These are phyloP conservation scores for Parastagonospora nodorum DNA, from an alignment of 2,329 filamentous ascomycete genomes.

Conservation along the genomic window DNA sequence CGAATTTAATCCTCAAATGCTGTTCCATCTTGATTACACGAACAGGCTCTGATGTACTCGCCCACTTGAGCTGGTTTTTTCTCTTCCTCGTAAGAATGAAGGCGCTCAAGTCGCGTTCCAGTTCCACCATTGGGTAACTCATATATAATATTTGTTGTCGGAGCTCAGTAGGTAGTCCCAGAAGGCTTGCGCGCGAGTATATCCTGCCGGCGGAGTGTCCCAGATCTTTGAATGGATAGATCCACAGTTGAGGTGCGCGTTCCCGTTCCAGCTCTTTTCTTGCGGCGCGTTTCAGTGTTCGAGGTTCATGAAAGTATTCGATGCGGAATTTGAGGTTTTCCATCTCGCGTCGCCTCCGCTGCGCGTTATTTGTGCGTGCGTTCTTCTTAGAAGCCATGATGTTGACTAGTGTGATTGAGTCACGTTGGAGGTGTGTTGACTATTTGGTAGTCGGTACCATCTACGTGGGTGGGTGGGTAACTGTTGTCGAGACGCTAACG, in stretches of 20 bases:
- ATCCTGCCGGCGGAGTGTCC: neutral
- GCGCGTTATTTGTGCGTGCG: neutral
- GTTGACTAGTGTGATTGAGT: no score
- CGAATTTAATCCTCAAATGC: neutral
- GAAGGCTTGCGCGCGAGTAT: constrained; percentile 9
- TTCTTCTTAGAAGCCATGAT: neutral
- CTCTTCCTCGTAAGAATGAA: neutral
- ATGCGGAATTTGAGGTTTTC: neutral
- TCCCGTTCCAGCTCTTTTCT: constrained; percentile 3
- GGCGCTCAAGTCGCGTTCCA: neutral
- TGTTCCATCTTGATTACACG: neutral
- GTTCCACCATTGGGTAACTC: neutral
- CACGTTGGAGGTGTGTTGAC: no score
- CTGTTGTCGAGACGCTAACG: no score
- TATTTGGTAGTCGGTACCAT: no score
- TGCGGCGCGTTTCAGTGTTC: constrained; percentile 5
- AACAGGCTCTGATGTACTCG: neutral
- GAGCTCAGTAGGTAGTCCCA: constrained; percentile 20
- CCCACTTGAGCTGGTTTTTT: neutral
- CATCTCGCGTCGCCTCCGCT: neutral
- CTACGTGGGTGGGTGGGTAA: no score
- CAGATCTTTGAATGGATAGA: constrained; percentile 9
- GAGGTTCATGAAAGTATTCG: neutral
- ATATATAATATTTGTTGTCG: constrained; percentile 15
- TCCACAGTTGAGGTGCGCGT: neutral